Base-by-base conservation (phyloP, 352 stramenopile genomes). In the Phytophthora sansomeana region DNA sequence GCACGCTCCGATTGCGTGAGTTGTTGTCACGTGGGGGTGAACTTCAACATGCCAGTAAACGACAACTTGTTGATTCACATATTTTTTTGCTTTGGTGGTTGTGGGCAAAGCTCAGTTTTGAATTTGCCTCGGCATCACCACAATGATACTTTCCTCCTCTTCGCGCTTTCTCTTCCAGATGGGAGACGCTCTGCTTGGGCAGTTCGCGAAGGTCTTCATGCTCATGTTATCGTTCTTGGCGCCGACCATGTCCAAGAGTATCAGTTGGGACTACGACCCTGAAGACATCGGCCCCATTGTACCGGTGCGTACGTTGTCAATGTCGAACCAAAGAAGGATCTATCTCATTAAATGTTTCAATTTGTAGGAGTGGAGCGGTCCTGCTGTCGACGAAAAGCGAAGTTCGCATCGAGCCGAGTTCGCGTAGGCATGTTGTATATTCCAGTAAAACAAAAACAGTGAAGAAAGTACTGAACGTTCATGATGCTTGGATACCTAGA, bases 181-280 rank as follows among this genome's bases (percentile, higher is more conserved):
- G 24, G 60, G 43, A n/a, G 60, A 69, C 35, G 60, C 33, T 17
- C 52, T 69, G 1, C 29, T 69, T 7, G 63, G 63, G 24, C 47
- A 66, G n/a, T 19, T 71, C 14, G 63, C 56, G 2, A 39, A 56
- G 10, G 48, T 5, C 8, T 13, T 70, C 28, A 48, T 70, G 24
- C 17, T 55, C 16, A 5, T 67, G 2, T 24, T 21, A 10, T 16
- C 26, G 5, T n/a, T 52, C 2, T 5, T 59, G 11, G 41, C 54
- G 35, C 42, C 53, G 51, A 51, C 42, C 26, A 58, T 61, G 35
- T 13, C 53, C 19, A 70, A 65, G 32, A 60, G 32, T 16, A 56
- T 70, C 46, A 59, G 21, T 38, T 70, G 54, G 62, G 62, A 65
- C 54, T 56, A 70, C 47, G 51, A 28, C 17, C n/a, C 55, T 32